Percentiles rank a stretch among this genome's conserved stretches.
These are phyloP conservation scores for Rhynchosporium graminicola DNA, from an alignment of 2,329 filamentous ascomycete species.

Conservation along the genomic window DNA sequence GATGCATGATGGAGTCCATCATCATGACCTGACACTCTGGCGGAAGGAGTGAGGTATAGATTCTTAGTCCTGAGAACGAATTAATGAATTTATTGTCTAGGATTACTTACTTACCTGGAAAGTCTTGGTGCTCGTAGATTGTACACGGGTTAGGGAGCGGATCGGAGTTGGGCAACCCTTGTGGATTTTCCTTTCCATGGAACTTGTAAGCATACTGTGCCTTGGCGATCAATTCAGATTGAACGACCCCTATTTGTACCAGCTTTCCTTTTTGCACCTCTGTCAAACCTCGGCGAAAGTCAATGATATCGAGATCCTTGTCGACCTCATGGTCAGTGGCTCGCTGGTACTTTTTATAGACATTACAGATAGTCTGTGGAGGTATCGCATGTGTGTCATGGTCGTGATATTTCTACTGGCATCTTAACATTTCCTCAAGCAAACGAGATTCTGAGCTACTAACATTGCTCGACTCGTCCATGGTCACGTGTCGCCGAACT, in stretches of 20 bases:
- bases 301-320: conserved; percentile 36
- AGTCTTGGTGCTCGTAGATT: conserved; percentile 39
- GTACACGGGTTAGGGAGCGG: conserved; percentile 29
- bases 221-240: conserved; percentile 31
- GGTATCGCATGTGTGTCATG: conserved; percentile 41
- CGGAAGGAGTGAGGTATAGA: conserved; percentile 76
- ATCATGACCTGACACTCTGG: conserved; percentile 68
- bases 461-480: conserved; percentile 19
- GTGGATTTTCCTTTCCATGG: conserved; percentile 6
- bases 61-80: conserved; percentile 51
- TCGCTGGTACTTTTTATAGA: conserved; percentile 40
- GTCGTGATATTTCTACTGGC: conserved; percentile 26
- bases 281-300: conserved; percentile 38
- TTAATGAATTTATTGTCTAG: conserved; percentile 2
- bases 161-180: neutral
- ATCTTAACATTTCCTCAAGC: neutral
- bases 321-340: conserved; percentile 34
- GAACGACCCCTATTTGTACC: conserved; percentile 29
- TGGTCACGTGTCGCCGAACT: conserved; percentile 21
- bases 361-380: conserved; percentile 38
- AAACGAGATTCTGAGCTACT: conserved; percentile 11
- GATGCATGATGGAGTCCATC: conserved; percentile 73
- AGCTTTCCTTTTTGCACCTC: conserved; percentile 33
- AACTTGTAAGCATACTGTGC: conserved; percentile 30
- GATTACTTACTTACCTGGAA: conserved; percentile 31